phyloP scores from a whole-genome alignment of 1,139 yeast species.

The Wickerhamomyces sp. region DNA sequence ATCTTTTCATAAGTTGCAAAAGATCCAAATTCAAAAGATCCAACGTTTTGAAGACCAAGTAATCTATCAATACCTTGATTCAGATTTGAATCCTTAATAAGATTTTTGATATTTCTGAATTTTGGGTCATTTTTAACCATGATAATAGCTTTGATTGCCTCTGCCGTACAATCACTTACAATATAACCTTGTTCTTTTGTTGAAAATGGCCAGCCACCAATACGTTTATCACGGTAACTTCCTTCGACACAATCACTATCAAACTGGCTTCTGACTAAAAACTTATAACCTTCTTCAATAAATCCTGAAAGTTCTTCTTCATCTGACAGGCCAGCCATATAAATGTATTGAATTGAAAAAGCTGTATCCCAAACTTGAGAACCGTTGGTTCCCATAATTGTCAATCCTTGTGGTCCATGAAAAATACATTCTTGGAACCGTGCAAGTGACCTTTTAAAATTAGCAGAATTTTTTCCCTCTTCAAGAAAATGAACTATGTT shows the following conservation, averaged over 20 bases:
- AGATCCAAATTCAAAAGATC: slow-evolving; percentile 80
- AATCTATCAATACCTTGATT: slow-evolving; percentile 70
- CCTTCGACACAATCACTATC: slow-evolving; percentile 75
- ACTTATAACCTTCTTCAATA: slow-evolving; percentile 61
- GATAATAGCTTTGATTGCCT: slow-evolving; percentile 86
- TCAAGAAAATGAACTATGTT: slow-evolving; percentile 63
- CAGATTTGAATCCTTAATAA: slow-evolving; percentile 50
- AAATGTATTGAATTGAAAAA: slow-evolving; percentile 79
- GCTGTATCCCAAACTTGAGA: slow-evolving; percentile 98
- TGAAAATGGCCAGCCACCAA: slow-evolving; percentile 97
- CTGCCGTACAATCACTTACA: slow-evolving; percentile 97
- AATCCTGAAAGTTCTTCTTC: slow-evolving; percentile 60
- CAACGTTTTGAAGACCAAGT: slow-evolving; percentile 69
- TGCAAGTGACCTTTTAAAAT: slow-evolving; percentile 50
- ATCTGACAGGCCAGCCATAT: slow-evolving; percentile 76
- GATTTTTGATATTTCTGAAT: slow-evolving; percentile 44
- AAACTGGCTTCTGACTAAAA: slow-evolving; percentile 79
- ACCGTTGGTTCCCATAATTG: slow-evolving; percentile 96
- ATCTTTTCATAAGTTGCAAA: slow-evolving; percentile 89
- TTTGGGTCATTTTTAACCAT: slow-evolving; percentile 75
- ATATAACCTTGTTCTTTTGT: slow-evolving; percentile 95
- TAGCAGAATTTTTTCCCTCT: slow-evolving; percentile 66
- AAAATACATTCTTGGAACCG: slow-evolving; percentile 76
- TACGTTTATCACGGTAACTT: slow-evolving; percentile 75
- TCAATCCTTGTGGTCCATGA: slow-evolving; percentile 87